These are phyloP conservation scores for Debaryomyces coudertii DNA, from an alignment of 1,139 yeast species.

Conservation along the genomic window DNA sequence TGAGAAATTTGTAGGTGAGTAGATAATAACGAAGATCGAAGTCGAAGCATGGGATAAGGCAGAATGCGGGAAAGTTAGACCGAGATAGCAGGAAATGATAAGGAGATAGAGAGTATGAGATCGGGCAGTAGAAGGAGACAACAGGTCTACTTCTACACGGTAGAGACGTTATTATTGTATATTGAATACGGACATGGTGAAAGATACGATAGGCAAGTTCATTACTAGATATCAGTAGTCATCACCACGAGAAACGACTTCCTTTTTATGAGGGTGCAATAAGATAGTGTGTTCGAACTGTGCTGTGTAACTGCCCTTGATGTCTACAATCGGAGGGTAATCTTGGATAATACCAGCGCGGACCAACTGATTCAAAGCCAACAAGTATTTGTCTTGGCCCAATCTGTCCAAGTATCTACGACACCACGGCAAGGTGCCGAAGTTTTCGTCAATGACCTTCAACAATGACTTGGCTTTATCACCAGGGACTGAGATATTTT, in stretches of 20 bases:
- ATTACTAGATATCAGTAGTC: slow-evolving; percentile 62
- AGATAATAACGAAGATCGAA: neutral
- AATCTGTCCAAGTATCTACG: slow-evolving; percentile 89
- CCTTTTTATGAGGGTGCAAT: slow-evolving; percentile 89
- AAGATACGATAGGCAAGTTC: neutral
- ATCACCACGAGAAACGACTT: slow-evolving; percentile 92
- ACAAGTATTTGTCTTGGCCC: slow-evolving; percentile 88
- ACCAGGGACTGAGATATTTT: slow-evolving; percentile 49
- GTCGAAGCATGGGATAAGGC: neutral
- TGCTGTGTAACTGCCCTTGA: slow-evolving; percentile 87
- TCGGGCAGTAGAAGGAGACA: too few relatives aligned
- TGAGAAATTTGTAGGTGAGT: neutral
- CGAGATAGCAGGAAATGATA: neutral
- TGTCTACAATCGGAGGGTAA: slow-evolving; percentile 94
- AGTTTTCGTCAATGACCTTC: slow-evolving; percentile 70
- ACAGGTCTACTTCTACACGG: neutral
- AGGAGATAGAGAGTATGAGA: neutral
- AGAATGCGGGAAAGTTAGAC: neutral
- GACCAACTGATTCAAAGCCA: slow-evolving; percentile 87
- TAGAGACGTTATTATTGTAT: neutral
- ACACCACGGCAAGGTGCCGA: slow-evolving; percentile 96
- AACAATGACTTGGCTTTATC: slow-evolving; percentile 71
- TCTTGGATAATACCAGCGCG: slow-evolving; percentile 86
- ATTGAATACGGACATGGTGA: neutral
- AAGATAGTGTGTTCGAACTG: slow-evolving; percentile 94